Evolutionary conservation across 2,329 filamentous ascomycete genomes (phyloP).

Genomic region (Botryotinia narcissicola): DNA sequence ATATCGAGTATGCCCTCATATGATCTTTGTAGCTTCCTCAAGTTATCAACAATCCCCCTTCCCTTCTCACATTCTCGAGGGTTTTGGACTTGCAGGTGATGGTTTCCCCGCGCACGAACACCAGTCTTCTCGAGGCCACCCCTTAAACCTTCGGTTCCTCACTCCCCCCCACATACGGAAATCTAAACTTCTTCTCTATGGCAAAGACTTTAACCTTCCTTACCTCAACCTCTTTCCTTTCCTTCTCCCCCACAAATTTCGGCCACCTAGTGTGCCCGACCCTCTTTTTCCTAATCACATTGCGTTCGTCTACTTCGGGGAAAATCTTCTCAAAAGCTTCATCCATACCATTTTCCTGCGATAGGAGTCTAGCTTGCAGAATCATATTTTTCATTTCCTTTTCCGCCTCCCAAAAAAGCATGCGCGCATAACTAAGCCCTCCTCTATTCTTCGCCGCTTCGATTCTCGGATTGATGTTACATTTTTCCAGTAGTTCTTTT

Average conservation of each 20-base stretch:
- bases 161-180: not conserved
- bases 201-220: not conserved
- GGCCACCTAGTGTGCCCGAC: constrained; percentile 4
- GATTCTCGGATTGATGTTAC: not conserved
- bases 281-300: not conserved
- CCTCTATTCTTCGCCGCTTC: not conserved
- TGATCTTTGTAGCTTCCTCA: not conserved
- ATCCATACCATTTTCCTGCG: not conserved
- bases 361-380: not conserved
- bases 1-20: not conserved
- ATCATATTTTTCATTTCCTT: not conserved
- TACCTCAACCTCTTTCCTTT: not conserved
- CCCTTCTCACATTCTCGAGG: not conserved
- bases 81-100: not conserved
- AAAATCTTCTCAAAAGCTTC: not conserved
- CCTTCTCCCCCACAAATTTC: not conserved
- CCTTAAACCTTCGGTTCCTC: not conserved
- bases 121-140: not conserved
- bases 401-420: not conserved
- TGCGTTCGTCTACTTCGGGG: not conserved
- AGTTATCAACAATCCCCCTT: not conserved
- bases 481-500: not conserved
- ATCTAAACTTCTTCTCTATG: not conserved
- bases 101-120: fast-evolving
- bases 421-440: not conserved